Base-by-base conservation (phyloP, 116 monocot species). In the Cymodocea nodosa region DNA sequence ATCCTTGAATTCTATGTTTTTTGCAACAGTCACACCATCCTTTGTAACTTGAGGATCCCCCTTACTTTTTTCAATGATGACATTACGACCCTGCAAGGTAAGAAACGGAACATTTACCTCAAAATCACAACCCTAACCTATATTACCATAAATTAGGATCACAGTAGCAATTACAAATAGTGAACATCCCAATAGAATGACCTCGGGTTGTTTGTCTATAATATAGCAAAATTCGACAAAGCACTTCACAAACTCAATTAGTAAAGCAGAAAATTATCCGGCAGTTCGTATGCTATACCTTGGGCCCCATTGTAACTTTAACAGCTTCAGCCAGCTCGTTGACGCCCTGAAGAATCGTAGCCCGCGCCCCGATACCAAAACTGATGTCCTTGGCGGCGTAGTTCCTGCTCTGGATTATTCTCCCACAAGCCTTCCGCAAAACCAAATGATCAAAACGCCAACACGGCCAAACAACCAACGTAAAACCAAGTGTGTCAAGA, bases 21-120 rank as follows among this genome's bases (percentile, higher is more conserved):
- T 85, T 19, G 93, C 93, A 77, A 93, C 89, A 13, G 89, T 82
- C 11, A 89, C 89, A 34, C 93, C 93, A 78, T 93, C 93, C 79
- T 93, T 93, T 55, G 89, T 93, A 23, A 93, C 69, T 77, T 82
- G 81, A 50, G 89, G 84, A 68, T 73, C 76, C 71, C 76, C 76
- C 22, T 25, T 67, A 40, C 64, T 72, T 73, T 70, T 81, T 75
- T 88, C 85, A 65, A 93, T 88, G 62, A 93, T 77, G 15, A 93
- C 93, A 78, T 72, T 88, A n/a, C 88, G 85, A 4, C 93, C 93
- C 93, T 93, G 55, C 50, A 74, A 23, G 13, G 10, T 69, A 40
- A 30, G 30, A 58, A 59, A 34, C 54, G 68, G 51, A 36, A 16
- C 20, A 30, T 37, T 64, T 64, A 7, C n/a, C 53, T 68, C 54